Conservation (phyloP, 768 basidiomycete species). For the Hypholoma sublateritium region DNA sequence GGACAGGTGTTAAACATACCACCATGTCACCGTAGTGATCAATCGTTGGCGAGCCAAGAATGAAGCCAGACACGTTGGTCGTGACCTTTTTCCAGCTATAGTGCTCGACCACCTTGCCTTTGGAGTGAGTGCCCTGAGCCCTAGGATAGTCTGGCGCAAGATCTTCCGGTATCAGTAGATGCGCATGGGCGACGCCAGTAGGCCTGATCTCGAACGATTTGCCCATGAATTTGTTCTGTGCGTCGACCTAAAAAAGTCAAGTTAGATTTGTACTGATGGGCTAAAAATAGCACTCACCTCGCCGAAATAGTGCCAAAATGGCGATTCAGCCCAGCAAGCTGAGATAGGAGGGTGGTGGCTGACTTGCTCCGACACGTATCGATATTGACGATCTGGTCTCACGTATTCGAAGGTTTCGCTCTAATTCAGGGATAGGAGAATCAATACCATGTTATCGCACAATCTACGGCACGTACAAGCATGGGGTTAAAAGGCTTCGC, state of each 20-base stretch:
- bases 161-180: slow-evolving; percentile 72
- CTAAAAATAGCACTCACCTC: slow-evolving; percentile 46
- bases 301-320: slow-evolving; percentile 88
- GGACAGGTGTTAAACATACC: slow-evolving; percentile 45
- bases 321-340: slow-evolving; percentile 92
- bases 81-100: slow-evolving; percentile 97
- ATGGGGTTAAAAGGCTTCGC: slow-evolving; percentile 98
- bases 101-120: slow-evolving; percentile 77
- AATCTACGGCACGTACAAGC: slow-evolving; percentile 53
- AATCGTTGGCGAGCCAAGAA: slow-evolving; percentile 84
- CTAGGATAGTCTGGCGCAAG: slow-evolving; percentile 64
- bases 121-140: slow-evolving; percentile 37
- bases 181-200: slow-evolving; percentile 90
- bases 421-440: slow-evolving; percentile 30
- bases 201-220: slow-evolving; percentile 96
- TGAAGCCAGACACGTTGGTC: slow-evolving; percentile 89
- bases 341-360: slow-evolving; percentile 97
- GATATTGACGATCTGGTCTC: slow-evolving; percentile 81
- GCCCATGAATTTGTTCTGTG: slow-evolving; percentile 95
- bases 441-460: background rate
- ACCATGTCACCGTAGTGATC: slow-evolving; percentile 96
- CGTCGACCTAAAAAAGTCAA: slow-evolving; percentile 67
- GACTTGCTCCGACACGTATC: slow-evolving; percentile 95
- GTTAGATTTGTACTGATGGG: background rate
- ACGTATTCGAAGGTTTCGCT: slow-evolving; percentile 96